Evolutionary conservation across 352 stramenopile genomes (phyloP).

Genomic region (Phytophthora rubi): DNA sequence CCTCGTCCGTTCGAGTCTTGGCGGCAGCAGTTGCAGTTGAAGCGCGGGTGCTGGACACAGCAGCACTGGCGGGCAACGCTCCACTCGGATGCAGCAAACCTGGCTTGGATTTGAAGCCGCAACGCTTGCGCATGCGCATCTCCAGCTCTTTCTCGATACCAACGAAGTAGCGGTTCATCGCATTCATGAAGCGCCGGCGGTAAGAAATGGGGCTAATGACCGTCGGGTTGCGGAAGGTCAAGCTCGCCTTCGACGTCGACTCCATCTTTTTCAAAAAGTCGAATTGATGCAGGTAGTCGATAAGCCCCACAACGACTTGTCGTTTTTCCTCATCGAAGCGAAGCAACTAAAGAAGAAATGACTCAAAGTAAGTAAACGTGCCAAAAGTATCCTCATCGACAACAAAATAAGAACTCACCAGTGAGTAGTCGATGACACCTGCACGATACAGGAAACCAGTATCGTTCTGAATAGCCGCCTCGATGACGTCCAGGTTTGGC

Average conservation of each 20-base stretch:
- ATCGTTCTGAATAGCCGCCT: conserved; percentile 78
- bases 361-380: conserved; percentile 18
- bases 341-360: conserved; percentile 51
- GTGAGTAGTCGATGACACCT: conserved; percentile 87
- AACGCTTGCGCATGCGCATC: conserved; percentile 68
- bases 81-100: conserved; percentile 7
- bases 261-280: conserved; percentile 92
- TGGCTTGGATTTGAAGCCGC: conserved; percentile 36
- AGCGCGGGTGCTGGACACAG: neutral
- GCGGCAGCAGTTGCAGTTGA: conserved; percentile 5
- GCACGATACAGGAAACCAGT: conserved; percentile 74
- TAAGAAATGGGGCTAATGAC: conserved; percentile 87
- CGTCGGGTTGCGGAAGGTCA: conserved; percentile 85
- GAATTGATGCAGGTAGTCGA: conserved; percentile 90
- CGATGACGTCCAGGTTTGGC: conserved; percentile 63
- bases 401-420: conserved; percentile 50
- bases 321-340: conserved; percentile 84
- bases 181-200: conserved; percentile 80
- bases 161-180: conserved; percentile 84
- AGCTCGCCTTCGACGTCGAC: conserved; percentile 84
- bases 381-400: neutral
- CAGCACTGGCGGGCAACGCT: neutral
- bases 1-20: conserved; percentile 19
- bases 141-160: conserved; percentile 81
- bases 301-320: conserved; percentile 77